Base-by-base conservation (phyloP, 2,329 filamentous ascomycete genomes). In the Arthrobotrys sphaeroides region DNA sequence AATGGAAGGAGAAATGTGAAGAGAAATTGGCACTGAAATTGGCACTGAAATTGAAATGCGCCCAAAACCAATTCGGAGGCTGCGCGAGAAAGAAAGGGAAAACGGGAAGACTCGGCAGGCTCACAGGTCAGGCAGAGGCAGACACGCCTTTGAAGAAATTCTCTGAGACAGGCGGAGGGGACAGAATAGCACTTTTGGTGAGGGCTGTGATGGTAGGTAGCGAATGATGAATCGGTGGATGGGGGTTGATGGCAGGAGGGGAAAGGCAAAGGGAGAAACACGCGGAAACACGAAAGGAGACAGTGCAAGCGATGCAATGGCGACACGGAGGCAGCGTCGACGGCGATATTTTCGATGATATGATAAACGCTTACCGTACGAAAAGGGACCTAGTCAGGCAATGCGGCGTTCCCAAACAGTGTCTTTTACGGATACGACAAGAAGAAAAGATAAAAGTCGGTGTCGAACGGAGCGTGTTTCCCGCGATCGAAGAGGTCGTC, bases 31-130 rank as follows among this genome's bases (percentile, higher is more conserved):
- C 28, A 55, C n/a, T 55, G 28, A 55, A 55, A 55, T 55, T 55
- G n/a, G 31, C 28, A 55, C n/a, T 55, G 28, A 53, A 20, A 33
- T 53, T 55, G 51, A 55, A 55, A 55, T 55, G 51, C 51, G 51
- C 51, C n/a, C 51, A 38, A n/a, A 55, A 13, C 51, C 51, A 55
- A 55, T 55, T 10, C 51, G 24, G 31, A 16, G 51, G 28, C 28
- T 36, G 61, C 42, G 61, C 47, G 67, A 66, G 59, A 74, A 72
- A 74, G 69, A 72, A 31, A 55, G 22, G 69, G 75, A 31, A 55
- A 36, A 38, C 51, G 49, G 49, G 64, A 78, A 55, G 69, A 61
- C 47, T 62, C 49, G 49, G 49, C 49, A 36, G 49, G 49, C 26
- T 55, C 51, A 38, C 31, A 53, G 47, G 45, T 28, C 20, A 53